phyloP scores from a whole-genome alignment of 1,284 basidiomycete species.

The Neonothopanus nambi region DNA sequence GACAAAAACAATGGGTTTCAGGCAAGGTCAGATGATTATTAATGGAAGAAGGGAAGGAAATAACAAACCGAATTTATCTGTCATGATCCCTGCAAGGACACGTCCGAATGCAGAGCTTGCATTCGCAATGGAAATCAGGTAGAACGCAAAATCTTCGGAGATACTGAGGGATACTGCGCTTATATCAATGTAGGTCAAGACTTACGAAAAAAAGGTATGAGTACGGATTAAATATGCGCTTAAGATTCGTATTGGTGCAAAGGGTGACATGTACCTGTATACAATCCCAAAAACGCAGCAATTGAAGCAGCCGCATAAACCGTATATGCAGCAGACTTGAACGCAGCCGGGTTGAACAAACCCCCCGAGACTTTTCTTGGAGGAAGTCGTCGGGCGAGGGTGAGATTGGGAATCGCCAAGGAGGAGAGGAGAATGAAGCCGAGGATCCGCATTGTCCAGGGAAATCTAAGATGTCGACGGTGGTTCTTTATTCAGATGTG shows the following conservation, averaged over 20 bases:
- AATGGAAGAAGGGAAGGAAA: constrained; percentile 11
- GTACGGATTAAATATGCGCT: neutral
- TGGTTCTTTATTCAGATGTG: too few relatives aligned
- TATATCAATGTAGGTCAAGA: constrained; percentile 50
- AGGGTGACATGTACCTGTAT: constrained; percentile 39
- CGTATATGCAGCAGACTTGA: constrained; percentile 36
- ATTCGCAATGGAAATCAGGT: constrained; percentile 47
- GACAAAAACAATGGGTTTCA: neutral
- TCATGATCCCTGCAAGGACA: constrained; percentile 35
- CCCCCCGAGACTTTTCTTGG: constrained; percentile 37
- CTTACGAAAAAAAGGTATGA: constrained; percentile 33
- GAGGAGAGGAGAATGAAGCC: constrained; percentile 40
- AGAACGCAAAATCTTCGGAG: constrained; percentile 38
- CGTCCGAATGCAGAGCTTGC: constrained; percentile 42
- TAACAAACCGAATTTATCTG: constrained; percentile 36
- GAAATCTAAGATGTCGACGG: too few relatives aligned
- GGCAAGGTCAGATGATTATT: neutral
- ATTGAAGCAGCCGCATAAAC: constrained; percentile 35
- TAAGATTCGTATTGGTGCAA: neutral
- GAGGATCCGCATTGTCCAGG: constrained; percentile 47
- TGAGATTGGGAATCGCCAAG: constrained; percentile 37
- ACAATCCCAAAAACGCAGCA: constrained; percentile 49
- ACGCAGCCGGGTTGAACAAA: constrained; percentile 38
- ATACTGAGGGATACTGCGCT: constrained; percentile 40
- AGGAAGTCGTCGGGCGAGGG: constrained; percentile 40